These are phyloP conservation scores for Ambrosia artemisiifolia DNA, from an alignment of 129 eudicot genomes.

Conservation along the genomic window DNA sequence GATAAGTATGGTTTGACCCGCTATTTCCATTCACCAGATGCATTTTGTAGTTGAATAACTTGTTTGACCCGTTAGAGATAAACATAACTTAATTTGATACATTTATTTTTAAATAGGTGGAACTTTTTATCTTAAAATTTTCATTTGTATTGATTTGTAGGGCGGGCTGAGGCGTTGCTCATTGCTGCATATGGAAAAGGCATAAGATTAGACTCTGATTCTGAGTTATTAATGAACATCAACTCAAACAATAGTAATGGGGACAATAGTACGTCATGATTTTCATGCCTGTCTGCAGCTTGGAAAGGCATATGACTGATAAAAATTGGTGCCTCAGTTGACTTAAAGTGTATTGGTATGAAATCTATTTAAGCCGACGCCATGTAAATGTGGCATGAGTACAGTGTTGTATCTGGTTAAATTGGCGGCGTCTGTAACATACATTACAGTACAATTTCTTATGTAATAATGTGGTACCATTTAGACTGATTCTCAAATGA, in stretches of 20 bases:
- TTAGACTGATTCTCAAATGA: too few species aligned
- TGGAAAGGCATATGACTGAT: neutral
- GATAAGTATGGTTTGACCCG: neutral
- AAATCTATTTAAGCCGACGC: neutral
- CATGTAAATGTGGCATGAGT: conserved; percentile 8
- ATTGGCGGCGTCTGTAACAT: too few species aligned
- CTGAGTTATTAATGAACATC: conserved; percentile 16
- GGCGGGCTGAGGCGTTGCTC: conserved; percentile 95
- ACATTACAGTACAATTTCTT: too few species aligned
- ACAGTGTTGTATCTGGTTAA: neutral
- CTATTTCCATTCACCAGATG: neutral
- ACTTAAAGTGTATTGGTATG: neutral
- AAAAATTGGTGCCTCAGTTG: neutral
- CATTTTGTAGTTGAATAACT: neutral
- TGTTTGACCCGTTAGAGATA: neutral
- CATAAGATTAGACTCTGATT: conserved; percentile 29
- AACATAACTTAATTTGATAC: neutral
- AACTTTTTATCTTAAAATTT: too few species aligned
- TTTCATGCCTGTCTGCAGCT: conserved; percentile 5
- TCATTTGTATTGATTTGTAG: conserved; percentile 34
- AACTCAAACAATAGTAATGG: neutral
- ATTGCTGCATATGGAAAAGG: conserved; percentile 98
- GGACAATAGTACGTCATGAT: conserved; percentile 1
- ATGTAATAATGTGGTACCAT: too few species aligned
- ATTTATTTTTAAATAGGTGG: too few species aligned